Percentiles rank a stretch among this genome's conserved stretches.
These are phyloP conservation scores for Acer yangbiense DNA, from an alignment of 345 rosid species.

Conservation along the genomic window DNA sequence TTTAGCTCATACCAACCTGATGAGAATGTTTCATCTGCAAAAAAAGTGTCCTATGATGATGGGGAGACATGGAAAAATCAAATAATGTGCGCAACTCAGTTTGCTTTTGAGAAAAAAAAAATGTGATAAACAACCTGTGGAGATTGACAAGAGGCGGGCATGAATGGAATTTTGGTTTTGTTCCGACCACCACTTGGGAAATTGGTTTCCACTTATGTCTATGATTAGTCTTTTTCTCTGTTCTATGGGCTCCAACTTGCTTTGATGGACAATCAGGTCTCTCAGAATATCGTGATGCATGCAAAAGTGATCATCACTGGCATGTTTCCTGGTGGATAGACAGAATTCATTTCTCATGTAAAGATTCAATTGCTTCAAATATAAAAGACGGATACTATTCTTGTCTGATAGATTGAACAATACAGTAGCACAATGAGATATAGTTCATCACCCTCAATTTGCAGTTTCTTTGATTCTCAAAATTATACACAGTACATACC, in stretches of 20 bases:
- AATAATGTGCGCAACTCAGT: not conserved
- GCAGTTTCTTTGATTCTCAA: not conserved
- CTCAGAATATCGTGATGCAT: constrained; percentile 52
- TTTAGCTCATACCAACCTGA: constrained; percentile 39
- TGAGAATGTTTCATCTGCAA: constrained; percentile 56
- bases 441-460: not conserved
- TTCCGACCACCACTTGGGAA: constrained; percentile 52
- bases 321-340: constrained; percentile 40
- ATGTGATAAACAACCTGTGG: constrained; percentile 35
- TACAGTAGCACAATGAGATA: too few species aligned
- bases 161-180: constrained; percentile 21
- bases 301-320: constrained; percentile 40
- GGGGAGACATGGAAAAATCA: not conserved
- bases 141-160: constrained; percentile 45
- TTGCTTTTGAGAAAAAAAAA: not conserved
- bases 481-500: constrained; percentile 28
- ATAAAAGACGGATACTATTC: not conserved
- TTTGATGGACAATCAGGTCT: constrained; percentile 41
- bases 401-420: too few species aligned
- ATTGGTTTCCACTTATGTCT: constrained; percentile 32
- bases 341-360: constrained; percentile 8
- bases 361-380: not conserved
- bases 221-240: constrained; percentile 39
- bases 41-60: not conserved
- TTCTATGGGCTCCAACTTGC: constrained; percentile 20